A percentile compares a stretch with the other conserved stretches of the same genome.
Conservation (phyloP, 1,284 basidiomycete species). For the Ceratobasidium sp. region DNA sequence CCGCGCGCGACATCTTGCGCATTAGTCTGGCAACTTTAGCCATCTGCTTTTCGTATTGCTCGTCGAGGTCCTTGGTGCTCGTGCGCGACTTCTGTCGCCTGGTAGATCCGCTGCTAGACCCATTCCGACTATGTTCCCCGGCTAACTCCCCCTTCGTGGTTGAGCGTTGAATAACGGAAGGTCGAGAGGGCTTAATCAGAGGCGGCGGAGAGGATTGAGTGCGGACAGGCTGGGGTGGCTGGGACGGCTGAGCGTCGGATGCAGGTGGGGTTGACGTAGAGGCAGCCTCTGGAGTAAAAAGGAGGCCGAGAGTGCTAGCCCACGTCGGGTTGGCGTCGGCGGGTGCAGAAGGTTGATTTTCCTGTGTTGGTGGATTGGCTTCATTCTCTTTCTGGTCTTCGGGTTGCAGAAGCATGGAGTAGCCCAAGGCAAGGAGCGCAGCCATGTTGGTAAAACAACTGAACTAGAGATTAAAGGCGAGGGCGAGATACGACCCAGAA, state of each 20-base stretch:
- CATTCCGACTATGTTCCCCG: background rate
- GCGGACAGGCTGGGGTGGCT: background rate
- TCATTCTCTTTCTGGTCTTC: conserved; percentile 16
- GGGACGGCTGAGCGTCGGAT: background rate
- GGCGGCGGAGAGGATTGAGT: background rate
- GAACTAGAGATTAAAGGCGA: background rate
- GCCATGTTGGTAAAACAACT: conserved; percentile 7
- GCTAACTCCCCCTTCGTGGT: background rate
- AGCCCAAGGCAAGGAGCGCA: conserved; percentile 32
- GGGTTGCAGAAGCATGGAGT: conserved; percentile 23
- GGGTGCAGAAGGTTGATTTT: background rate
- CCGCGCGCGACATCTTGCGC: conserved; percentile 34
- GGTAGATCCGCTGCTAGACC: conserved; percentile 9
- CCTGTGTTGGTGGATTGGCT: background rate
- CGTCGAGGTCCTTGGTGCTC: conserved; percentile 8
- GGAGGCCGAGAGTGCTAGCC: background rate
- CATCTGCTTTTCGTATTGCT: conserved; percentile 37
- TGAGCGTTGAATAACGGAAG: background rate
- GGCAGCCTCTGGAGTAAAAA: conserved; percentile 1
- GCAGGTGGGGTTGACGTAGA: background rate
- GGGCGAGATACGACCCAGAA: background rate
- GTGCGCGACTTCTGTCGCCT: conserved; percentile 14
- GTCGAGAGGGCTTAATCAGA: conserved; percentile 3
- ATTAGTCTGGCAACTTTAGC: conserved; percentile 32
- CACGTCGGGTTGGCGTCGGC: conserved; percentile 4